A percentile compares a stretch with the other conserved stretches of the same genome.
phyloP scores from a whole-genome alignment of 108 stramenopile genomes.

The Seminavis robusta region DNA sequence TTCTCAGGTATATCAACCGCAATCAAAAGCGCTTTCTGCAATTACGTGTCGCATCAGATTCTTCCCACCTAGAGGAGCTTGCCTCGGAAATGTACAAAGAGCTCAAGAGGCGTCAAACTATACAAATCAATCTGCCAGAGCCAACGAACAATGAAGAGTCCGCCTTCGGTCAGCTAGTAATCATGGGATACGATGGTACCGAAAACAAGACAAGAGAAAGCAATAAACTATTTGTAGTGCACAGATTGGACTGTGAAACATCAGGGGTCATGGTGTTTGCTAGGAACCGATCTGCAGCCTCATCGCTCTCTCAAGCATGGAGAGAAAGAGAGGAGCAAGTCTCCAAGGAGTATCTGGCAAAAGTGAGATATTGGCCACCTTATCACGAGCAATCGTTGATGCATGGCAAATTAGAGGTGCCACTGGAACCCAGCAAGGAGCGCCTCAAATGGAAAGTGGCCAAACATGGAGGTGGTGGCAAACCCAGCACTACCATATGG shows the following conservation, averaged over 20 bases:
- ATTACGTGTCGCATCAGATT: conserved; percentile 27
- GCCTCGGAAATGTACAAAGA: conserved; percentile 11
- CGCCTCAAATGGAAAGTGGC: conserved; percentile 63
- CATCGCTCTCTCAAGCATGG: conserved; percentile 52
- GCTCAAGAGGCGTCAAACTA: conserved; percentile 33
- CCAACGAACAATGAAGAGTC: conserved; percentile 58
- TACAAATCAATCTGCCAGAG: conserved; percentile 45
- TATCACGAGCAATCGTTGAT: conserved; percentile 22
- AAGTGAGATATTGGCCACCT: conserved; percentile 49
- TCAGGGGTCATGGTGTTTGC: conserved; percentile 78
- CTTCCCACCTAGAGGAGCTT: not conserved
- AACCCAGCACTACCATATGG: conserved; percentile 51
- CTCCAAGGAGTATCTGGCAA: conserved; percentile 55
- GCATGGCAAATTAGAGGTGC: conserved; percentile 45
- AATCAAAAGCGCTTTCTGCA: conserved; percentile 43
- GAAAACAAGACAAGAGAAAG: conserved; percentile 3
- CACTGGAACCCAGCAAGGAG: conserved; percentile 47
- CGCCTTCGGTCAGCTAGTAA: conserved; percentile 55
- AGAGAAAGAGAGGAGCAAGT: conserved; percentile 40
- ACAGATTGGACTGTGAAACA: conserved; percentile 78
- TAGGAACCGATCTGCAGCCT: conserved; percentile 44
- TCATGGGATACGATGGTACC: conserved; percentile 37
- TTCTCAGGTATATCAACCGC: conserved; percentile 43
- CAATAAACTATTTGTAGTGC: conserved; percentile 42
- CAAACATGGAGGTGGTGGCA: conserved; percentile 22